Percentiles rank a stretch among this genome's conserved stretches.
These are phyloP conservation scores for Lenzites betulinus DNA, from an alignment of 768 basidiomycete species.

Conservation along the genomic window DNA sequence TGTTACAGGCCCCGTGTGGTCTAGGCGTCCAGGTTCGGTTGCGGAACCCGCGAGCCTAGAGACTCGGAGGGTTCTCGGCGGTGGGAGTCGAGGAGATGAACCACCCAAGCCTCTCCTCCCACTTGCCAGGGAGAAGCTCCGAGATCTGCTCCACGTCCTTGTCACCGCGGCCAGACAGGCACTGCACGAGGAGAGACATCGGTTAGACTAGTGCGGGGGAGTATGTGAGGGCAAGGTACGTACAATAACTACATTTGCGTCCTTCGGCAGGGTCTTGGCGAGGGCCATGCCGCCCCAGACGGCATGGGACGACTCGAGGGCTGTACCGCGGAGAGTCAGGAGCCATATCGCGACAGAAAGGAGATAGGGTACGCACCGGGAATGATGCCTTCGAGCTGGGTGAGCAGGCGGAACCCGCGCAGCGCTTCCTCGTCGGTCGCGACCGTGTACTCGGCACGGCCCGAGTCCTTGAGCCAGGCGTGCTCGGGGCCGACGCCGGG, in stretches of 20 bases:
- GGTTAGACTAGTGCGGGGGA: not conserved
- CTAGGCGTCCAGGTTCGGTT: not conserved
- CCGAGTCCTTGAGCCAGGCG: conserved; percentile 94
- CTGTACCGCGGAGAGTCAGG: conserved; percentile 40
- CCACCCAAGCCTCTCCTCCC: conserved; percentile 95
- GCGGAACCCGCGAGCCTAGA: not conserved
- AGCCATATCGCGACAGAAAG: not conserved
- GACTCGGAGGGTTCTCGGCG: not conserved
- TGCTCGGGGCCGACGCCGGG: conserved; percentile 99
- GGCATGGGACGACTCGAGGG: conserved; percentile 94
- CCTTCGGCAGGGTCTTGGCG: conserved; percentile 83
- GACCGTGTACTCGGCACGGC: conserved; percentile 88
- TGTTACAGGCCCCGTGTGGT: not conserved
- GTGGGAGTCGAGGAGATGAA: conserved; percentile 13
- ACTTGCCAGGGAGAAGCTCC: conserved; percentile 87
- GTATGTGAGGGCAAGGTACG: conserved; percentile 35
- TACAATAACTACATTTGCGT: conserved; percentile 88
- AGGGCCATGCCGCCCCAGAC: conserved; percentile 89
- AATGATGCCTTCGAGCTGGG: conserved; percentile 95
- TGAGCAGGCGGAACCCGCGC: conserved; percentile 88
- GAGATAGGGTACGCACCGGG: conserved; percentile 59
- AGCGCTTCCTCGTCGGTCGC: conserved; percentile 95
- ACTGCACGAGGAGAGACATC: conserved; percentile 45
- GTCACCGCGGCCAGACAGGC: conserved; percentile 93
- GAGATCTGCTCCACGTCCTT: conserved; percentile 98